phyloP scores from a whole-genome alignment of 257 asterid genomes.

The Verbena officinalis region DNA sequence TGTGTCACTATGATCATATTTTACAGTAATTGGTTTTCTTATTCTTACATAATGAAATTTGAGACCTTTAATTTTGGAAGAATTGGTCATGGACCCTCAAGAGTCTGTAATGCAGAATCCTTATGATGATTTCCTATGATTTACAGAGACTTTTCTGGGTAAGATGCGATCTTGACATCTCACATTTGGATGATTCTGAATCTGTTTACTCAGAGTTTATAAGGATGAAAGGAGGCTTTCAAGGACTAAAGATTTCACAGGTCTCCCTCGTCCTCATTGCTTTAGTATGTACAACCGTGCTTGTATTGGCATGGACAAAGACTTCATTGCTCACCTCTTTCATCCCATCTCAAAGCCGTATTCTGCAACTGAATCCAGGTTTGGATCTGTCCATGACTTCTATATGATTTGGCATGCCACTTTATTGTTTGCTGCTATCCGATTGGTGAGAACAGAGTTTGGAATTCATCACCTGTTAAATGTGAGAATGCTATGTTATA shows the following conservation, averaged over 20 bases:
- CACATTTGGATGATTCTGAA: conserved; percentile 40
- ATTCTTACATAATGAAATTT: not conserved
- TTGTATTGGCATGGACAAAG: conserved; percentile 72
- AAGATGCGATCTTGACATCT: conserved; percentile 22
- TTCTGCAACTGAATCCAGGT: conserved; percentile 67
- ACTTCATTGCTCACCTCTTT: conserved; percentile 65
- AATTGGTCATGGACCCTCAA: conserved; percentile 20
- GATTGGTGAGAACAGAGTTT: not conserved
- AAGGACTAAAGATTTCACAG: conserved; percentile 69
- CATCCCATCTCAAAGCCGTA: conserved; percentile 47
- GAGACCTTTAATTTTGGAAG: conserved; percentile 5
- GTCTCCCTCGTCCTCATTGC: conserved; percentile 83
- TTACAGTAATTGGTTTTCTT: not conserved
- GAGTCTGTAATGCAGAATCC: not conserved
- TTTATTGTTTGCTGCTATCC: conserved; percentile 5
- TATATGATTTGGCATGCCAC: conserved; percentile 16
- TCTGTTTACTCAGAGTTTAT: conserved; percentile 28
- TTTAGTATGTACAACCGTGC: conserved; percentile 65
- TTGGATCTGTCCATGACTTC: conserved; percentile 28
- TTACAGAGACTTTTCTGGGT: conserved; percentile 29
- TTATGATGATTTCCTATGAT: conserved; percentile 20
- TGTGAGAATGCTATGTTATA: conserved; percentile 11
- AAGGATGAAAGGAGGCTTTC: conserved; percentile 92
- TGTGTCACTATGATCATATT: conserved; percentile 12
- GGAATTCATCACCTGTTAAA: not conserved